A percentile compares a stretch with the other conserved stretches of the same genome.
Conservation (phyloP, 495 filamentous ascomycete species). For the Podospora tetraspora region DNA sequence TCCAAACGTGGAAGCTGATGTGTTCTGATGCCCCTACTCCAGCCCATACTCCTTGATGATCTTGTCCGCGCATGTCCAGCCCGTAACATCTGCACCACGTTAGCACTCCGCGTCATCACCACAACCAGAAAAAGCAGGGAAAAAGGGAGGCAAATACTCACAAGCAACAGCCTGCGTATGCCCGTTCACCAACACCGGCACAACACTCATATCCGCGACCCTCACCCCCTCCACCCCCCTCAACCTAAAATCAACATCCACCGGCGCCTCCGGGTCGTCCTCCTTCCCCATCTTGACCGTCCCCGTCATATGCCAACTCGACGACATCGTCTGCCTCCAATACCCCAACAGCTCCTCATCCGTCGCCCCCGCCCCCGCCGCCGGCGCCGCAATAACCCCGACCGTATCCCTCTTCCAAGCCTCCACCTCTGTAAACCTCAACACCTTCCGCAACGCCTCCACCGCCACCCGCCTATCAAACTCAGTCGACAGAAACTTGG, state of each 20-base stretch:
- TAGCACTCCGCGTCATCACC: not conserved
- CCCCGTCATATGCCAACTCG: conserved; percentile 54
- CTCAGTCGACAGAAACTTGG: conserved; percentile 49
- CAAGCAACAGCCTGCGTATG: conserved; percentile 36
- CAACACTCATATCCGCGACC: conserved; percentile 60
- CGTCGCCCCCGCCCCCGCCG: conserved; percentile 19
- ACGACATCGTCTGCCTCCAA: conserved; percentile 36
- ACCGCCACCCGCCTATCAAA: conserved; percentile 54
- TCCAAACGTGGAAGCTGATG: not conserved
- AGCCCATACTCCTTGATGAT: conserved; percentile 39
- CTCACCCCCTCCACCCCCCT: conserved; percentile 52
- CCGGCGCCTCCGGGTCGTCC: conserved; percentile 44
- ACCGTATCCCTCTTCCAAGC: conserved; percentile 45
- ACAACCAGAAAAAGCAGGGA: not conserved
- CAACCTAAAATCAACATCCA: conserved; percentile 52
- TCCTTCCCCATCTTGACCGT: conserved; percentile 57
- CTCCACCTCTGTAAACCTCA: conserved; percentile 39
- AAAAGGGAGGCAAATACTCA: not conserved
- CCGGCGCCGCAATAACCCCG: conserved; percentile 38
- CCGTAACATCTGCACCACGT: conserved; percentile 20
- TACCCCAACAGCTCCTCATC: conserved; percentile 54
- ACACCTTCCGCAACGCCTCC: conserved; percentile 46
- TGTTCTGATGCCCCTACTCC: not conserved
- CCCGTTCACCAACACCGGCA: conserved; percentile 48
- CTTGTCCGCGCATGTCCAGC: conserved; percentile 40